Base-by-base conservation (phyloP, 208 protist species). In the Wallacemonas sp. region DNA sequence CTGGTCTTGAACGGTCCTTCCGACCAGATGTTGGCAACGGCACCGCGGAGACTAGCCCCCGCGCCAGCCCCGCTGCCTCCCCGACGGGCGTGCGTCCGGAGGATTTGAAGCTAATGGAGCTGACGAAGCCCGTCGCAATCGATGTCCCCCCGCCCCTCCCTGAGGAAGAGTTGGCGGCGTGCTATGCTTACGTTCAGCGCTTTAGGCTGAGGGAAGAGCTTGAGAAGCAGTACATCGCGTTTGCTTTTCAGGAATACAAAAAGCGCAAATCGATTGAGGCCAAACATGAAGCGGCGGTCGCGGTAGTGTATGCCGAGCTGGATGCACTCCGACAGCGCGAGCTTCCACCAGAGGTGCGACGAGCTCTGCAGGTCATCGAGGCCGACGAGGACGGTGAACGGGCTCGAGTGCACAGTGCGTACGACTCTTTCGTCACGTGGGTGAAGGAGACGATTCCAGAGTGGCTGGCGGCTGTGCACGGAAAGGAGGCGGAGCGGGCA, bases 191-290 rank as follows among this genome's bases (percentile, higher is more conserved):
- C 36, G 59, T 49, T 2, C 1, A 33, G 8, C n/a, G 22, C 2
- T 70, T 64, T 34, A 33, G 14, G 6, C 44, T 46, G 21, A 14
- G 27, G 28, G 73, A 78, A 64, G 63, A 66, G 61, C 62, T 28
- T 28, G 88, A 91, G 54, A 61, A 70, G 47, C 22, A 24, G 11
- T 86, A 91, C 60, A 68, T 92, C 6, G 68, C 72, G 15, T 66
- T 95, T n/a, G 46, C 86, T 27, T 91, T 90, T 38, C 15, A 80
- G n/a, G 89, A 95, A 70, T 95, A 91, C 76, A 79, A 75, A 36
- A 78, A 77, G 56, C 89, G 89, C 26, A 90, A 89, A 66, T 47
- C 62, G 30, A 46, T 95, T 11, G 79, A 88, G 62, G 66, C 75
- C 59, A 78, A 82, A 56, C 64, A 75, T 36, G 36, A 47, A 15